Evolutionary conservation across 2,329 filamentous ascomycete genomes (phyloP), one percentile per base, ranked within the genome.

Genomic region (Talaromyces sp.): DNA sequence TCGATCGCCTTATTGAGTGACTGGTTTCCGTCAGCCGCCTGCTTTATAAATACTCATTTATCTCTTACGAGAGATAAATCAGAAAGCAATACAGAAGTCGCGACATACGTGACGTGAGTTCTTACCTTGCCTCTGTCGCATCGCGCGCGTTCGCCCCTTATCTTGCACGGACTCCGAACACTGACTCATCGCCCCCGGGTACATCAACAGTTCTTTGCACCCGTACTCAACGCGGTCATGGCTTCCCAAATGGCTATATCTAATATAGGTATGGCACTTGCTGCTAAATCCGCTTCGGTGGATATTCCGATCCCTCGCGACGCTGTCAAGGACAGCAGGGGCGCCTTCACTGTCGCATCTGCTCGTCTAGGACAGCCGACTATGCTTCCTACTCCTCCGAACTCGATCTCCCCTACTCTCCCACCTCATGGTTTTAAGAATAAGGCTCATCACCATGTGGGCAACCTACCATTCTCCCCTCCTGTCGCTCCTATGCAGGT

Each of bases 381-480:
- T 60, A 78, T 81, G 77, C 87, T 97, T 74, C 92, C 91, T 68
- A 97, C 94, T 77, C 94, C 94, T 75, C 94, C 94, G 67, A 96
- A 94, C 83, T 97, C 93, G 79, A 93, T 97, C 77, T 97, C 93
- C 67, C 94, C 94, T 58, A 89, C 87, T 71, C 85, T 97, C 70
- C 88, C 90, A 72, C 91, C 93, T 66, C 91, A 94, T 73, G 90
- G 90, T 73, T 87, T 90, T 75, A 90, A 90, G 77, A 85, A 87
- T 68, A 88, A 88, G 75, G 39, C 56, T 59, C 37, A 57, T 24
- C 47, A 56, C 16, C 82, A 74, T 60, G 72, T 72, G 59, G 72
- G 72, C 27, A 70, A 71, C 65, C 69, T 75, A 65, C 72, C 77
- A 61, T 70, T 72, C 62, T 77, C 82, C 58, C 74, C 78, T 69